These are phyloP conservation scores for Colletotrichum spaethianum DNA, from an alignment of 2,329 filamentous ascomycete genomes.

Conservation along the genomic window DNA sequence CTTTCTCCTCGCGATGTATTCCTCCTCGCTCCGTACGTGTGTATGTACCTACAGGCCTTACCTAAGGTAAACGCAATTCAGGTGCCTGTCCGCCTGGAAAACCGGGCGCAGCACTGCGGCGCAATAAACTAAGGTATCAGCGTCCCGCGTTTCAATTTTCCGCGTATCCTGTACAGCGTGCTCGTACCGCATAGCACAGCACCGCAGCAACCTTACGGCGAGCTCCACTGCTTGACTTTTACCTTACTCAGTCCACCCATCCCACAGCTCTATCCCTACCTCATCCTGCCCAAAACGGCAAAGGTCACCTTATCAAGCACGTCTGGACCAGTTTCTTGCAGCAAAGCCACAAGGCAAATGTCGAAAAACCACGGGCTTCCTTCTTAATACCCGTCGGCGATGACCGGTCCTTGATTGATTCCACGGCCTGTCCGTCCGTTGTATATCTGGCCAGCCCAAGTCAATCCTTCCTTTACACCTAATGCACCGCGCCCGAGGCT, in stretches of 20 bases:
- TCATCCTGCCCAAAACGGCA: slow-evolving; percentile 11
- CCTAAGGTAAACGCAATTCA: neutral
- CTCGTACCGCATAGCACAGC: too few relatives aligned
- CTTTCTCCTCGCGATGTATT: neutral
- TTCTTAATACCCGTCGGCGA: neutral
- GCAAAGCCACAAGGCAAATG: slow-evolving; percentile 16
- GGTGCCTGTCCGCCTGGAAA: slow-evolving; percentile 30
- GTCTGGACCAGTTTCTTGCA: slow-evolving; percentile 12
- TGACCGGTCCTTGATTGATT: neutral
- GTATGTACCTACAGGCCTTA: neutral
- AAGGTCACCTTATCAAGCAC: slow-evolving; percentile 23
- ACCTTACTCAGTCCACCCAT: slow-evolving; percentile 2
- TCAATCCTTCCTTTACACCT: neutral
- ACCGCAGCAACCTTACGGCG: neutral
- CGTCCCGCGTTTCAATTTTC: slow-evolving; percentile 10
- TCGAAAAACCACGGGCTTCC: neutral
- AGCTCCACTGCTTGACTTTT: neutral
- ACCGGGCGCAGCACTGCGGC: slow-evolving; percentile 33
- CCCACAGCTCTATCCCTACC: slow-evolving; percentile 15
- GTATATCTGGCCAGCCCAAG: neutral
- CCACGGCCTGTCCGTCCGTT: neutral
- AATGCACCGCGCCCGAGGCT: neutral
- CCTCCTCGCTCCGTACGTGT: neutral
- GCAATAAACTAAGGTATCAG: neutral
- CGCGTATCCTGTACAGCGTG: slow-evolving; percentile 30